phyloP scores from a whole-genome alignment of 2,329 filamentous ascomycete species.

The Fusarium marasasianum region DNA sequence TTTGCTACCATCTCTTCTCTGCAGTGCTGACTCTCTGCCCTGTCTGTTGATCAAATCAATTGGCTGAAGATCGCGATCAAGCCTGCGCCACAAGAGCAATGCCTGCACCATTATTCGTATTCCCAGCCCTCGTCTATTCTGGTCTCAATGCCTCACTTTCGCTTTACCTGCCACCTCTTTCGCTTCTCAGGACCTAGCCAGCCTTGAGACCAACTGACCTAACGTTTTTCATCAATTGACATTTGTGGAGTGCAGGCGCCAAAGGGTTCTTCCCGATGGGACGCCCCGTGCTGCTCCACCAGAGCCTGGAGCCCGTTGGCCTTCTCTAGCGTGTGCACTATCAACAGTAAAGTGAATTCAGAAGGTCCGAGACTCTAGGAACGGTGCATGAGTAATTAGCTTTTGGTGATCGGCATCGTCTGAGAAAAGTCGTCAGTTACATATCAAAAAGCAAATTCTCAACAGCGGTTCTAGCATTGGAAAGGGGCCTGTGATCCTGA shows the following conservation, averaged over 20 bases:
- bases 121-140: constrained; percentile 16
- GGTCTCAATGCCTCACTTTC: constrained; percentile 21
- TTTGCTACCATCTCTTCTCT: not conserved
- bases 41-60: constrained; percentile 13
- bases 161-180: constrained; percentile 25
- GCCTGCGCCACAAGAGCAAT: constrained; percentile 22
- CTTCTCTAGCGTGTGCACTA: constrained; percentile 27
- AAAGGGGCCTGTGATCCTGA: constrained; percentile 4
- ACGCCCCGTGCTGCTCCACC: constrained; percentile 39
- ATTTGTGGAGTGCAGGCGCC: constrained; percentile 39
- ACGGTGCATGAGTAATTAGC: constrained; percentile 18
- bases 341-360: constrained; percentile 20
- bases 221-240: constrained; percentile 26
- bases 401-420: constrained; percentile 22
- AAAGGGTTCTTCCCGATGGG: constrained; percentile 45
- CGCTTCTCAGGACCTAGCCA: constrained; percentile 15
- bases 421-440: not conserved
- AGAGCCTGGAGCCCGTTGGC: constrained; percentile 27
- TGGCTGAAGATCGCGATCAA: constrained; percentile 9
- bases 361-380: constrained; percentile 4
- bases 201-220: constrained; percentile 8
- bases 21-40: not conserved
- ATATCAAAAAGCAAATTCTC: not conserved
- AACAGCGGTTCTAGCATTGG: constrained; percentile 7
- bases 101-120: constrained; percentile 11